Conservation (phyloP, 2,329 filamentous ascomycete genomes). For the Monosporascus ibericus region DNA sequence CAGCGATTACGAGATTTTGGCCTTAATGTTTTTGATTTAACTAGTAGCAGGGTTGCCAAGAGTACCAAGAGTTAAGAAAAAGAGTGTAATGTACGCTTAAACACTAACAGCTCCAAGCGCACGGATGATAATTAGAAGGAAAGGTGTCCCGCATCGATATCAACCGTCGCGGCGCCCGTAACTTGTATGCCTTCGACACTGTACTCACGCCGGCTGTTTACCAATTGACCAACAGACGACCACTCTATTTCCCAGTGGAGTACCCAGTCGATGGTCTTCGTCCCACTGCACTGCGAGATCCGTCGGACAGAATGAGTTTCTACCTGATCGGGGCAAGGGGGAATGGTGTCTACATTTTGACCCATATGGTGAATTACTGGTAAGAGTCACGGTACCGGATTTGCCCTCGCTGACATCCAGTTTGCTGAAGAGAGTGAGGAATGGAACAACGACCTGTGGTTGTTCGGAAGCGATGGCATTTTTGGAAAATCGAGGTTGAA, state of each 20-base stretch:
- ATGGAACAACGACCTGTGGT: not conserved
- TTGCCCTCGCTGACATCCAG: slow-evolving; percentile 4
- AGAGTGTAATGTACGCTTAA: too few relatives aligned
- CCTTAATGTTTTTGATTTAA: too few relatives aligned
- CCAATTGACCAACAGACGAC: not conserved
- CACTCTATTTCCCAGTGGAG: not conserved
- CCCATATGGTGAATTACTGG: not conserved
- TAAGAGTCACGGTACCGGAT: not conserved
- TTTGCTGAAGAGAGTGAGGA: not conserved
- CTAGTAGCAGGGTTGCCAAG: too few relatives aligned
- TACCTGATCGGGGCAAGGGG: not conserved
- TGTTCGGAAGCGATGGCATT: not conserved
- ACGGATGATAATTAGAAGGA: too few relatives aligned
- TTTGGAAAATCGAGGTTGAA: not conserved
- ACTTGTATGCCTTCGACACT: too few relatives aligned
- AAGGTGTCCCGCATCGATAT: too few relatives aligned
- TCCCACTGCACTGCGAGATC: not conserved
- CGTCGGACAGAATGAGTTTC: not conserved
- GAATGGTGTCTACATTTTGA: not conserved
- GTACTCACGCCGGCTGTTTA: not conserved
- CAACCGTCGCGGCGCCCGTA: too few relatives aligned
- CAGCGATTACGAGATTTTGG: too few relatives aligned
- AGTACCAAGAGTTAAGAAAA: too few relatives aligned
- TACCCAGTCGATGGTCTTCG: not conserved
- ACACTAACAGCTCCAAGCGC: too few relatives aligned